Base-by-base conservation (phyloP, 129 eudicot genomes). In the Glebionis coronaria region DNA sequence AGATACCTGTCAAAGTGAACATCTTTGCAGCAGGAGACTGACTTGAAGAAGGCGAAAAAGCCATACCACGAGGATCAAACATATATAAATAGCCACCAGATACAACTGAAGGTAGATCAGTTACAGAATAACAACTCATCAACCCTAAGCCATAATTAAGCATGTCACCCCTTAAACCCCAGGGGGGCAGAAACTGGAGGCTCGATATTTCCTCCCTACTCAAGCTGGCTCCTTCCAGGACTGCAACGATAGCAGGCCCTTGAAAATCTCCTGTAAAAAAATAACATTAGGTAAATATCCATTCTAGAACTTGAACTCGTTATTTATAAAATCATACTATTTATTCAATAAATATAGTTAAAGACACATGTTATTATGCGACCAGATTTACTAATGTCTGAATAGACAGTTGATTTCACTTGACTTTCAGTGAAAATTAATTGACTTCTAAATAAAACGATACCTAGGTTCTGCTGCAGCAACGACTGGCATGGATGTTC, bases 391-490 rank as follows among this genome's bases (percentile, higher is more conserved):
- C 38, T 35, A 1, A 10, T 21, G 38, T 25, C 28, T 8, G 14
- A 23, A 56, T 21, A 56, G 14, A 29, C 28, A 18, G 61, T 51
- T 72, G 63, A 52, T n/a, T 40, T 59, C 73, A 74, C 14, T 52
- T 35, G 46, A 65, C 72, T 35, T 59, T 54, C 29, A 55, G 69
- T 59, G 61, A 42, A 40, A 35, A 27, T 29, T 13, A 15, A 13
- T 23, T 10, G 8, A 40, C 13, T 2, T 21, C 19, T 47, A 73
- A 51, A 44, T 47, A 28, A 15, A 28, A 56, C 5, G 44, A 60
- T 88, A 93, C 98, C 98, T 61, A 93, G 84, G 68, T 93, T 93
- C 76, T 93, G 96, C 83, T 93, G 98, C 79, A 93, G 73, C 80
- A 93, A 76, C 59, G 95, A 86, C 78, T 88, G 96, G 27, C 85